Conservation (phyloP, 2,329 filamentous ascomycete species). For the Hyphodiscus sp. region DNA sequence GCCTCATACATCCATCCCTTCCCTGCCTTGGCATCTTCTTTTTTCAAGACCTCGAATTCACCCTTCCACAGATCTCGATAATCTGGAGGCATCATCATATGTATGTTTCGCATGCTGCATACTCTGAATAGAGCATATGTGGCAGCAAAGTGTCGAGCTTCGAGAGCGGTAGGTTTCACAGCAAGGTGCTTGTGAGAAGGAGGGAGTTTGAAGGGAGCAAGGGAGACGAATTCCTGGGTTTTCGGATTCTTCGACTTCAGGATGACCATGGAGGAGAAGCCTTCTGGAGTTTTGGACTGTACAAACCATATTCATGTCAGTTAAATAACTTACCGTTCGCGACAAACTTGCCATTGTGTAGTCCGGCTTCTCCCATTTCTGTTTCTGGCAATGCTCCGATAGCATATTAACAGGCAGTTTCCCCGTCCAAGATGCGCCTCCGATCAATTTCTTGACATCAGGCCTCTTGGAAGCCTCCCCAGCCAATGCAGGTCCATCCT, state of each 20-base stretch:
- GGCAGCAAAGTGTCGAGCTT: conserved; percentile 89
- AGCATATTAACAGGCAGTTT: conserved; percentile 92
- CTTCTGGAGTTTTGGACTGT: conserved; percentile 61
- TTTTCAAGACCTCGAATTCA: conserved; percentile 77
- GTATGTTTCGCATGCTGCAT: conserved; percentile 91
- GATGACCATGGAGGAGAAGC: conserved; percentile 75
- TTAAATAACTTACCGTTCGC: neutral
- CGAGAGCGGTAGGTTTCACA: conserved; percentile 70
- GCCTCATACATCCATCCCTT: conserved; percentile 89
- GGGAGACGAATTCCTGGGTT: conserved; percentile 66
- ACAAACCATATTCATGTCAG: neutral
- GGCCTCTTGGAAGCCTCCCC: conserved; percentile 38
- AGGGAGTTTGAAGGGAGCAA: conserved; percentile 80
- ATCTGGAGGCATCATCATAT: conserved; percentile 86
- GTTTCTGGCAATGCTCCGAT: conserved; percentile 90
- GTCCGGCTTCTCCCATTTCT: conserved; percentile 91
- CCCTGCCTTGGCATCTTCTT: conserved; percentile 70
- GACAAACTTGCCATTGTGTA: conserved; percentile 64
- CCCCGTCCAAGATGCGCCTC: conserved; percentile 92
- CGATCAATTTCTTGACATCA: conserved; percentile 75
- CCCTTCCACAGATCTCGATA: conserved; percentile 88
- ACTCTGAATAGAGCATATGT: conserved; percentile 88
- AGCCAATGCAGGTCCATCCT: conserved; percentile 22
- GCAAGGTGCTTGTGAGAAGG: conserved; percentile 69
- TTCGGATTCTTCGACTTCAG: conserved; percentile 71